Percentiles rank a stretch among this genome's conserved stretches.
These are phyloP conservation scores for Fomitiporia mediterranea DNA, from an alignment of 1,284 basidiomycete species.

Conservation along the genomic window DNA sequence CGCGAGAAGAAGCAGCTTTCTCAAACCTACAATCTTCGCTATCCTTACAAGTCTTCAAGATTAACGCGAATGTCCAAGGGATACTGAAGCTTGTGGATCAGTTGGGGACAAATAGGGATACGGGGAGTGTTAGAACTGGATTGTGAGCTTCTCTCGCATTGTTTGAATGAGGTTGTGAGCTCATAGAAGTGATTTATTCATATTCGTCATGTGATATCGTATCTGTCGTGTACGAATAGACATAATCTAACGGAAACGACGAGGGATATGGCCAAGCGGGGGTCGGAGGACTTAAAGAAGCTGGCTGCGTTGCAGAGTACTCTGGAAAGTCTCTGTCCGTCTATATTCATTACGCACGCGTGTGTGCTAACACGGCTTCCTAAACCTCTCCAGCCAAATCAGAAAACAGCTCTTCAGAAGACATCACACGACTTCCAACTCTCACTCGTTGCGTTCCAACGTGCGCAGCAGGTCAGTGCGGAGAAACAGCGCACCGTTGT, in stretches of 20 bases:
- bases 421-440: conserved; percentile 90
- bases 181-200: too few relatives aligned
- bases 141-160: conserved; percentile 50
- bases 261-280: conserved; percentile 89
- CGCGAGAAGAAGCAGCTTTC: conserved; percentile 71
- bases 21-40: conserved; percentile 77
- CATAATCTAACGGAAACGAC: conserved; percentile 94
- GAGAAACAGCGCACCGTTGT: conserved; percentile 84
- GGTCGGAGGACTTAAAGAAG: conserved; percentile 88
- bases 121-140: conserved; percentile 66
- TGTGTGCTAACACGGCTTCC: not conserved
- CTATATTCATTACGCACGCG: conserved; percentile 1
- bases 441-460: conserved; percentile 87
- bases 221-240: conserved; percentile 30
- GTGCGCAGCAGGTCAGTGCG: conserved; percentile 85
- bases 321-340: conserved; percentile 45
- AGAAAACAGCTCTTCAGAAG: conserved; percentile 80
- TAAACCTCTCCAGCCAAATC: conserved; percentile 49
- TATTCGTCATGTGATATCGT: not conserved
- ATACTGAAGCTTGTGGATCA: conserved; percentile 92
- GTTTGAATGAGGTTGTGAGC: not conserved
- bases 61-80: conserved; percentile 95
- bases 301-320: conserved; percentile 64
- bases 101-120: conserved; percentile 79
- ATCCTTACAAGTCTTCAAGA: conserved; percentile 96